Conservation (phyloP, 305 asterid genomes). For the Caryopteris hybrid region DNA sequence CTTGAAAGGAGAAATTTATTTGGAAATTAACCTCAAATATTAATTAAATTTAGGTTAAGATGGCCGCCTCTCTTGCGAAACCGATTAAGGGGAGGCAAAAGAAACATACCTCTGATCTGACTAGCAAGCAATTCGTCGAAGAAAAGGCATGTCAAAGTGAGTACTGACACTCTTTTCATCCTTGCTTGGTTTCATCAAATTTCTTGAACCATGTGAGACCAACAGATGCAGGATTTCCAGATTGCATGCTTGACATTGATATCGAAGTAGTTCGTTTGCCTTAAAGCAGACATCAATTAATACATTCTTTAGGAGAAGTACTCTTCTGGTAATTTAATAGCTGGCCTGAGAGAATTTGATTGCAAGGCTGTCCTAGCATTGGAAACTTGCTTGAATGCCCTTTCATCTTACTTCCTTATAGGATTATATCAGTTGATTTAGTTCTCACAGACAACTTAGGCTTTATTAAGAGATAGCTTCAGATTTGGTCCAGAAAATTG, state of each 20-base stretch:
- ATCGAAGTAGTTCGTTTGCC: neutral
- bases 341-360: neutral
- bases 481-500: neutral
- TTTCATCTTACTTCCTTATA: neutral
- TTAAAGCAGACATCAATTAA: neutral
- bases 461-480: neutral
- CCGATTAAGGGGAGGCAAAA: constrained; percentile 41
- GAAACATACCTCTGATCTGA: constrained; percentile 24
- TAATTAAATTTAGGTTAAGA: constrained; percentile 43
- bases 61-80: constrained; percentile 62
- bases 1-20: constrained; percentile 5
- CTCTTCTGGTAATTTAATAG: neutral
- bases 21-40: constrained; percentile 16
- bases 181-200: constrained; percentile 7
- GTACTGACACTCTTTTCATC: constrained; percentile 21
- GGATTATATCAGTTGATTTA: neutral
- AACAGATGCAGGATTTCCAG: neutral
- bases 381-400: neutral
- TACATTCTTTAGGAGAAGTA: neutral
- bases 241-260: constrained; percentile 10
- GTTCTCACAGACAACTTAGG: neutral
- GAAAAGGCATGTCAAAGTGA: constrained; percentile 32
- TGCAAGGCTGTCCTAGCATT: neutral
- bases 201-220: neutral
- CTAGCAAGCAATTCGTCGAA: constrained; percentile 28